These are phyloP conservation scores for Dothiorella sarmentorum DNA, from an alignment of 2,329 filamentous ascomycete species.

Conservation along the genomic window DNA sequence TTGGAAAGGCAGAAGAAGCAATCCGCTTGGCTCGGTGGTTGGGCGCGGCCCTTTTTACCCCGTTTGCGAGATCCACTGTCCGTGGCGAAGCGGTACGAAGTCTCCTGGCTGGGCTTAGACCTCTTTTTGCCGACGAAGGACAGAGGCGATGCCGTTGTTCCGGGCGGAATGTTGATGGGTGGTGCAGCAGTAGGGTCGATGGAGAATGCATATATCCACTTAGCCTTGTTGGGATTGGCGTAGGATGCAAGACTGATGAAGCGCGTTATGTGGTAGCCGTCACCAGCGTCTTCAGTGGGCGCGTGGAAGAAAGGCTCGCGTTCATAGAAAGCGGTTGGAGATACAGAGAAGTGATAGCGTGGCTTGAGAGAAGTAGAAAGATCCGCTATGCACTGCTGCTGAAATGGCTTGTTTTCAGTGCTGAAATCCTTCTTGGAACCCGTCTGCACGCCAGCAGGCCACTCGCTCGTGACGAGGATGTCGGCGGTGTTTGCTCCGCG, in stretches of 20 bases:
- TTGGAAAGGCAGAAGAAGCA: constrained; percentile 98
- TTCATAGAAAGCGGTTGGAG: constrained; percentile 73
- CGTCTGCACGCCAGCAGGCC: constrained; percentile 71
- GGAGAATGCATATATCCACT: constrained; percentile 68
- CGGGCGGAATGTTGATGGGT: constrained; percentile 60
- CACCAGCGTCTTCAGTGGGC: constrained; percentile 47
- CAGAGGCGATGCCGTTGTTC: constrained; percentile 75
- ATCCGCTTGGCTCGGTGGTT: constrained; percentile 57
- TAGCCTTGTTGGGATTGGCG: constrained; percentile 73
- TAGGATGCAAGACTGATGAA: constrained; percentile 86
- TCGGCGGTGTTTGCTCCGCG: constrained; percentile 76
- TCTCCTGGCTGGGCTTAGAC: constrained; percentile 30
- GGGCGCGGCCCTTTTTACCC: constrained; percentile 38
- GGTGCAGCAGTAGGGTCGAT: constrained; percentile 63
- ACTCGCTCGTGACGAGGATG: constrained; percentile 81
- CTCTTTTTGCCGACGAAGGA: constrained; percentile 58
- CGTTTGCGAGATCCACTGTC: constrained; percentile 35
- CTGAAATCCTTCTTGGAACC: constrained; percentile 65
- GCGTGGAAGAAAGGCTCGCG: constrained; percentile 85
- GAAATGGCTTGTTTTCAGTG: constrained; percentile 46
- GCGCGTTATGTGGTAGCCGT: constrained; percentile 65
- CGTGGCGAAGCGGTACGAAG: constrained; percentile 34
- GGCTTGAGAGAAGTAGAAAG: constrained; percentile 77
- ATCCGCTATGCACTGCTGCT: constrained; percentile 69
- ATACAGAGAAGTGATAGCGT: constrained; percentile 82